A percentile compares a stretch with the other conserved stretches of the same genome.
Evolutionary conservation across 805 yeast species (phyloP).

Genomic region (Ogataea chonburiensis): DNA sequence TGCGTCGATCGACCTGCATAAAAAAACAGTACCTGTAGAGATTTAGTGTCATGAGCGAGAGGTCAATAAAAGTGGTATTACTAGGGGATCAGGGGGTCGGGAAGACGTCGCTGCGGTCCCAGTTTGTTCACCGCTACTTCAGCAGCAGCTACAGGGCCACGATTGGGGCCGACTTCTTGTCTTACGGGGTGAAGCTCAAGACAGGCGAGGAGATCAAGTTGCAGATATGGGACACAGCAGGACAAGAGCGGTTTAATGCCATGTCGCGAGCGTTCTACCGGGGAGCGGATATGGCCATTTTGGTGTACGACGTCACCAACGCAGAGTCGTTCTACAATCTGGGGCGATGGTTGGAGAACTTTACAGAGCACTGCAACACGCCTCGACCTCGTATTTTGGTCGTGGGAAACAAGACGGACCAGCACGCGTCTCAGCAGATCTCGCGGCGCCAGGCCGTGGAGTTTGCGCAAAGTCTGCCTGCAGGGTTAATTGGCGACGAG

Average conservation of each 20-base stretch:
- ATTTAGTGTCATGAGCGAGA: slow-evolving; percentile 6
- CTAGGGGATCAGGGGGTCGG: slow-evolving; percentile 62
- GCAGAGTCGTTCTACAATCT: slow-evolving; percentile 50
- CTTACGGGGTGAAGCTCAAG: slow-evolving; percentile 35
- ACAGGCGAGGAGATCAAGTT: slow-evolving; percentile 36
- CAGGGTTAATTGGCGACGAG: slow-evolving; percentile 25
- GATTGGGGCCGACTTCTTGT: slow-evolving; percentile 57
- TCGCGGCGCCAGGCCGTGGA: slow-evolving; percentile 34
- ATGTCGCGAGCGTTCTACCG: slow-evolving; percentile 55
- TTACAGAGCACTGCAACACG: slow-evolving; percentile 48
- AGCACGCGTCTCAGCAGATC: slow-evolving; percentile 27
- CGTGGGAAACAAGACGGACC: slow-evolving; percentile 54
- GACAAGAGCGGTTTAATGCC: slow-evolving; percentile 85
- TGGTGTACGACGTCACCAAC: slow-evolving; percentile 54
- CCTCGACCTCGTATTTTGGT: slow-evolving; percentile 46
- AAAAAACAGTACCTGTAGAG: not conserved
- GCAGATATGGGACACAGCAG: slow-evolving; percentile 91
- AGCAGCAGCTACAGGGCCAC: slow-evolving; percentile 58
- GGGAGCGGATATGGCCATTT: slow-evolving; percentile 55
- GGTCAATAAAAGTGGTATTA: slow-evolving; percentile 47
- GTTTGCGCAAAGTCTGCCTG: slow-evolving; percentile 24
- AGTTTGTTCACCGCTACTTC: slow-evolving; percentile 53
- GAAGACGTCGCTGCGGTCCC: slow-evolving; percentile 55
- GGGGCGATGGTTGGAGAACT: slow-evolving; percentile 44
- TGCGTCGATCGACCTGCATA: slow-evolving; percentile 9